phyloP scores from a whole-genome alignment of 176 grass and related monocot genomes.

The barley (Hordeum vulgare) region DNA sequence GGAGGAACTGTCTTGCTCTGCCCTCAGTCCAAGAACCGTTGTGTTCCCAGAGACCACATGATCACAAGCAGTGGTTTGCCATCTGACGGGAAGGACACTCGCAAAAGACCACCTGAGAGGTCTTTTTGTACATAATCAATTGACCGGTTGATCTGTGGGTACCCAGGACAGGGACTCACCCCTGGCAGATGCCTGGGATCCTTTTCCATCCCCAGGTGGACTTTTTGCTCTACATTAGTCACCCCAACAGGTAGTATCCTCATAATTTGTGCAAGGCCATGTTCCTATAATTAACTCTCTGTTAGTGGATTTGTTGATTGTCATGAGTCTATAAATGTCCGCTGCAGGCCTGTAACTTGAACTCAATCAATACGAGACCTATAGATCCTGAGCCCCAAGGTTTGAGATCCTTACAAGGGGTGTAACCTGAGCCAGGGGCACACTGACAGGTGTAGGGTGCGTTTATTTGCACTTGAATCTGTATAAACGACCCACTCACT shows the following conservation, averaged over 20 bases:
- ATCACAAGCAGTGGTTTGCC: neutral
- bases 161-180: neutral
- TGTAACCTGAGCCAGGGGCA: neutral
- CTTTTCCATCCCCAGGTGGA: neutral
- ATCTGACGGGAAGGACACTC: neutral
- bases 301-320: no score
- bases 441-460: neutral
- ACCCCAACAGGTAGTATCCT: neutral
- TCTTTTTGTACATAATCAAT: neutral
- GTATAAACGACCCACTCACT: neutral
- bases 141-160: neutral
- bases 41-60: neutral
- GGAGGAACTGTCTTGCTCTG: neutral
- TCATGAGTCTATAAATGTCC: neutral
- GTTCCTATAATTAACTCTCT: no score
- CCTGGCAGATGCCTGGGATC: no score
- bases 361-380: neutral
- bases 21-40: neutral
- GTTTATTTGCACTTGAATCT: neutral
- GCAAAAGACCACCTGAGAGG: neutral
- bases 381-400: neutral
- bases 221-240: neutral
- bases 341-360: neutral
- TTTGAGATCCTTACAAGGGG: neutral
- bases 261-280: neutral